A percentile compares a stretch with the other conserved stretches of the same genome.
These are phyloP conservation scores for Fusarium cicatricum DNA, from an alignment of 2,329 filamentous ascomycete genomes.

Conservation along the genomic window DNA sequence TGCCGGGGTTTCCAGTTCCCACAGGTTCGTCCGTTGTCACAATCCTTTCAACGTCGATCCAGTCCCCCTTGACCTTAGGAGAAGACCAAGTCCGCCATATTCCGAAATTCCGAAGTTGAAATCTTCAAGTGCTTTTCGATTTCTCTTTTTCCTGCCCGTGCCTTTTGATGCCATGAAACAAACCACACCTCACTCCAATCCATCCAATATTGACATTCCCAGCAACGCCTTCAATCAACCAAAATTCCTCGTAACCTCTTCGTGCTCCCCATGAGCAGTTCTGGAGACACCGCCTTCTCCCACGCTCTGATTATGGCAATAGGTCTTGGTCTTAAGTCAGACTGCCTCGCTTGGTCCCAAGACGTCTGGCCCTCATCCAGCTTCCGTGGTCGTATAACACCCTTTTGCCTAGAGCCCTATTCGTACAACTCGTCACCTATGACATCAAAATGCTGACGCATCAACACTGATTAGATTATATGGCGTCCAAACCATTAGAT, in stretches of 20 bases:
- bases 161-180: constrained; percentile 13
- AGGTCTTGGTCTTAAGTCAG: too few relatives aligned
- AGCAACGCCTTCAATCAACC: constrained; percentile 35
- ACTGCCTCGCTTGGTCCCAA: too few relatives aligned
- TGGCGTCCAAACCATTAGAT: neutral
- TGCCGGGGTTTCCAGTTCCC: constrained; percentile 1
- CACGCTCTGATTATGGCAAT: neutral
- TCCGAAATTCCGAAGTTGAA: constrained; percentile 12
- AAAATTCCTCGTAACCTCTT: constrained; percentile 17
- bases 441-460: neutral
- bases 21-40: neutral
- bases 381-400: too few relatives aligned
- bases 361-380: too few relatives aligned
- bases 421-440: neutral
- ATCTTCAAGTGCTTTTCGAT: constrained; percentile 34
- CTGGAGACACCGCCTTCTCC: constrained; percentile 4
- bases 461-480: neutral
- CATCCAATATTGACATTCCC: constrained; percentile 25
- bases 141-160: constrained; percentile 19
- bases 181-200: constrained; percentile 34
- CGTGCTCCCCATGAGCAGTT: constrained; percentile 13
- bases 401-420: neutral
- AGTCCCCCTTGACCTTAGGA: constrained; percentile 6
- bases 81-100: constrained; percentile 15
- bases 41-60: constrained; percentile 7